phyloP scores from a whole-genome alignment of 169 alveolate species.

The Babesia bigemina region DNA sequence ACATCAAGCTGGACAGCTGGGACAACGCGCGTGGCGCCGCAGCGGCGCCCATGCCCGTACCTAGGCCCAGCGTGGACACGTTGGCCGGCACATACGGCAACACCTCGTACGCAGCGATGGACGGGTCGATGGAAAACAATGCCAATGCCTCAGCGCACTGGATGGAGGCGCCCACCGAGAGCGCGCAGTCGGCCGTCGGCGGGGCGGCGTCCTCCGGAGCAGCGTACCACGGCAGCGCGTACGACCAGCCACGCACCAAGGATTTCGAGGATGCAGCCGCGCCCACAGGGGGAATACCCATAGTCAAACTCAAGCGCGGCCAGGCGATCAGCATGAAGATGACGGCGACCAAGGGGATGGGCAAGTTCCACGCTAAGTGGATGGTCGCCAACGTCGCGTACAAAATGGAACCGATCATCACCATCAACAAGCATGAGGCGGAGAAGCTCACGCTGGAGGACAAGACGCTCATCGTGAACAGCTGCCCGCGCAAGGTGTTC shows the following conservation, averaged over 20 bases:
- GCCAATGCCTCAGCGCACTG: neutral
- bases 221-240: conserved; percentile 51
- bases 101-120: neutral
- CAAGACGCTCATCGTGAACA: conserved; percentile 73
- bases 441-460: conserved; percentile 67
- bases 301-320: conserved; percentile 90
- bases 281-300: conserved; percentile 86
- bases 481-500: conserved; percentile 90
- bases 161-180: neutral
- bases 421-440: conserved; percentile 74
- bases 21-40: conserved; percentile 60
- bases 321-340: conserved; percentile 90
- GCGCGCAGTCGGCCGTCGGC: conserved; percentile 11
- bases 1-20: conserved; percentile 74
- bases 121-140: neutral
- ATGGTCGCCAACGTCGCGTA: conserved; percentile 92
- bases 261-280: conserved; percentile 64
- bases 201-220: conserved; percentile 29
- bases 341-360: conserved; percentile 95
- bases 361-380: conserved; percentile 97
- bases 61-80: conserved; percentile 37
- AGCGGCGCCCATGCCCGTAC: conserved; percentile 68
- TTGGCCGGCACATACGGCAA: neutral
- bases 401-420: conserved; percentile 77
- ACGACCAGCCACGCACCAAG: neutral